A percentile compares a stretch with the other conserved stretches of the same genome.
Conservation (phyloP, 2,329 filamentous ascomycete species). For the Fusarium sp. region DNA sequence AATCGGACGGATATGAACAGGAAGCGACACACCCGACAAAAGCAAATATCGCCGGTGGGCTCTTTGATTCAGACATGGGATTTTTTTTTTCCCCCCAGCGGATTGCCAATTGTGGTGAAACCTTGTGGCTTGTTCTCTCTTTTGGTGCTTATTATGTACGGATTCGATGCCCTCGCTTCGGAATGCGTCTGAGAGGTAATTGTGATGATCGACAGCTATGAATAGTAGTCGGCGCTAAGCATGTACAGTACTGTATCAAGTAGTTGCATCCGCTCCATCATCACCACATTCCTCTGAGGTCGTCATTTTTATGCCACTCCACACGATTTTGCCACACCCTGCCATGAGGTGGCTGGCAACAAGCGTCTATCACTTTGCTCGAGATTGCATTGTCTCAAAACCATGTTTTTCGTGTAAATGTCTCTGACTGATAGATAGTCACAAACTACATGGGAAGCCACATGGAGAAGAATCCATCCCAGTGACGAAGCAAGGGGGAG, state of each 20-base stretch:
- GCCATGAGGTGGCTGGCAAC: conserved; percentile 39
- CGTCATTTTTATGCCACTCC: conserved; percentile 19
- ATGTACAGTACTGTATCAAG: conserved; percentile 17
- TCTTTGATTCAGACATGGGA: conserved; percentile 12
- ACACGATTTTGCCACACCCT: conserved; percentile 17
- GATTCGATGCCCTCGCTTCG: conserved; percentile 12
- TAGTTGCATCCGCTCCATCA: conserved; percentile 23
- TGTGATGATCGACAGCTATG: conserved; percentile 34
- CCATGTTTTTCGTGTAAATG: conserved; percentile 32
- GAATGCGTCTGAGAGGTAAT: conserved; percentile 9
- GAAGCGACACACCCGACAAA: conserved; percentile 21
- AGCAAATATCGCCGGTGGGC: conserved; percentile 21
- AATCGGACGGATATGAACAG: conserved; percentile 17
- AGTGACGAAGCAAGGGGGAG: conserved; percentile 34
- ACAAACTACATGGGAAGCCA: conserved; percentile 28
- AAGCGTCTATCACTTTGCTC: conserved; percentile 6
- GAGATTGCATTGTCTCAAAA: conserved; percentile 33
- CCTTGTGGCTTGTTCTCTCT: conserved; percentile 35
- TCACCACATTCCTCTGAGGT: conserved; percentile 32
- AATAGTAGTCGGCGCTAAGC: conserved; percentile 35
- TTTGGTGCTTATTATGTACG: conserved; percentile 7
- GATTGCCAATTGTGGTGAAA: conserved; percentile 18
- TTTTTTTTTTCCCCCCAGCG: conserved; percentile 9
- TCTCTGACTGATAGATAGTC: conserved; percentile 18
- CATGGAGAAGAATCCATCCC: conserved; percentile 29